Conservation (phyloP, 306 rosid genomes). For the Comarum palustre region DNA sequence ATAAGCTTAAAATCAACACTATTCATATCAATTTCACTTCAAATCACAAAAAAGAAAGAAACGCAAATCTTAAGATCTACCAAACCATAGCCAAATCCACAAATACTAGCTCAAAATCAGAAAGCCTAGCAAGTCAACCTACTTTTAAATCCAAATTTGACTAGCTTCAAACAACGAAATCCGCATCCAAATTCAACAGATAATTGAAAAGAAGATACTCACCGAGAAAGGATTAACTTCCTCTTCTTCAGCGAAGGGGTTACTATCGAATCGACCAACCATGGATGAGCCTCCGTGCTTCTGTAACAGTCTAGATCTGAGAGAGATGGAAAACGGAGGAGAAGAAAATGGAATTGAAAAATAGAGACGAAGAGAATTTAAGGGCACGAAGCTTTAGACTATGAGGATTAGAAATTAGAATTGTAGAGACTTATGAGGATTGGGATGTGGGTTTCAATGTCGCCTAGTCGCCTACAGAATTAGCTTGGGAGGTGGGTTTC, state of each 20-base stretch:
- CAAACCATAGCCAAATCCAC: background rate
- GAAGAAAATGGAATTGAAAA: too few species aligned
- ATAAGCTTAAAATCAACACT: background rate
- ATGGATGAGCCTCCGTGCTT: conserved; percentile 25
- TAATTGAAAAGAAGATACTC: conserved; percentile 23
- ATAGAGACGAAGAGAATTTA: too few species aligned
- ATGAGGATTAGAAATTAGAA: too few species aligned
- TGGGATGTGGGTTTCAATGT: too few species aligned
- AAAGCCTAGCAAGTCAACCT: conserved; percentile 16
- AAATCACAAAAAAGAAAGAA: background rate
- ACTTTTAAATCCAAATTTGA: background rate
- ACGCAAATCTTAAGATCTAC: conserved; percentile 15
- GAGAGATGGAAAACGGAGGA: too few species aligned
- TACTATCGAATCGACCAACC: conserved; percentile 79
- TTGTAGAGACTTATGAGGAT: too few species aligned
- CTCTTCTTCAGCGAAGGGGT: conserved; percentile 89
- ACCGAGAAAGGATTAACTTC: conserved; percentile 95
- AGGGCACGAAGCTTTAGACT: too few species aligned
- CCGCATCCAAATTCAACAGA: conserved; percentile 16
- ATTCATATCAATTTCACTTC: background rate
- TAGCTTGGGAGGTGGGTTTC: too few species aligned
- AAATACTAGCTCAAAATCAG: background rate
- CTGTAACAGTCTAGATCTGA: too few species aligned
- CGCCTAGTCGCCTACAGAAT: too few species aligned
- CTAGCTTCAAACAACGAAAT: conserved; percentile 15